Conservation (phyloP, 2,329 filamentous ascomycete genomes). For the Leptographium procerum region DNA sequence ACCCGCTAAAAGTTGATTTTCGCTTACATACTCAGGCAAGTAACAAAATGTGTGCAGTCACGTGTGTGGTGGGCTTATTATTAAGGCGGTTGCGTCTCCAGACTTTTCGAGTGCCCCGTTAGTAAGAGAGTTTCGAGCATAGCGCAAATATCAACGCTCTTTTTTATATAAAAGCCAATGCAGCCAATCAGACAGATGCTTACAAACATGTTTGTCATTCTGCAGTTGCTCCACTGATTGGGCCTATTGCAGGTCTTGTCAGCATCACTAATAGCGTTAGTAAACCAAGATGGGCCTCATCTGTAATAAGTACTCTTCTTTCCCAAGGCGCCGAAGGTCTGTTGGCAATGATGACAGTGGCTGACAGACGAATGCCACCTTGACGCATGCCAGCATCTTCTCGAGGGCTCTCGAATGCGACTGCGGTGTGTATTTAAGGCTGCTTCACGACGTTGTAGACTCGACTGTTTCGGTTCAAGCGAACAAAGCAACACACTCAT, state of each 20-base stretch:
- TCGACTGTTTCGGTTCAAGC: background rate
- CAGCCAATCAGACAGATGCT: background rate
- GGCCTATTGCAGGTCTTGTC: background rate
- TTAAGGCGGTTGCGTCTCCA: no score
- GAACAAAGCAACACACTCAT: background rate
- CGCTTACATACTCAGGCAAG: no score
- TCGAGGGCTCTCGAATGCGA: constrained; percentile 3
- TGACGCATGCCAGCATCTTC: constrained; percentile 5
- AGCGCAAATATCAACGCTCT: no score
- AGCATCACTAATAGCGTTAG: background rate
- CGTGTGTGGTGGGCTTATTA: no score
- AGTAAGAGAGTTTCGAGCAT: no score
- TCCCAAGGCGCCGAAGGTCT: background rate
- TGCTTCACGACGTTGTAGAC: background rate
- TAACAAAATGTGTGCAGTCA: no score
- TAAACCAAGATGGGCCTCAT: background rate
- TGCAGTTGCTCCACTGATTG: background rate
- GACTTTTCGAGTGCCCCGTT: no score
- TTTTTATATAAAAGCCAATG: background rate
- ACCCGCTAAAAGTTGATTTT: no score
- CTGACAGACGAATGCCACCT: background rate
- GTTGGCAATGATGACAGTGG: background rate
- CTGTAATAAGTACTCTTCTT: no score
- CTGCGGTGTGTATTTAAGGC: background rate
- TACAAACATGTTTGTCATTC: background rate